Base-by-base conservation (phyloP, 1,284 basidiomycete species). In the Malassezia slooffiae region DNA sequence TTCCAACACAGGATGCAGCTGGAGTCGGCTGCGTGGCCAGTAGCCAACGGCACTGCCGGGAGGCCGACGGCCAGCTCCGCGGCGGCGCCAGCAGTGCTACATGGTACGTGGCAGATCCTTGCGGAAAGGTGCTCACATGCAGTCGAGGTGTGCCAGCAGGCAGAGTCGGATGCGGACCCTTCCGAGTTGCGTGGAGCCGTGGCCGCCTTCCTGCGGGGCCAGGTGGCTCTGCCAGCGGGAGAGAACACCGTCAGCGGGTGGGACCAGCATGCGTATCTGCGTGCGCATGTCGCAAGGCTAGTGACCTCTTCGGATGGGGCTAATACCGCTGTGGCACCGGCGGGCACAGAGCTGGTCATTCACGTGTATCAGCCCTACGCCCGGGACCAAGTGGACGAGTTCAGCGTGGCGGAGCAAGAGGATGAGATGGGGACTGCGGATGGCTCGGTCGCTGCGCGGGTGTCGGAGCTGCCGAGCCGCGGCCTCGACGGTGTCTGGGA, bases 401-500 rank as follows among this genome's bases (percentile, higher is more conserved):
- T 85, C 52, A 76, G 81, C 0, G 81, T 79, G 3, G 65, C 63
- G 4, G 62, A 70, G 9, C 70, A 71, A 24, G 67, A 67, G 58
- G 77, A 74, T 19, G 80, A 81, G 48, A 80, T 81, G 13, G 58
- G 44, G 7, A 44, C 43, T 17, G 26, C 41, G 20, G 55, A 65
- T 27, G 62, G 66, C 45, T 80, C 85, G 0, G 82, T 83, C 70
- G 85, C 90, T 3, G 90, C 88, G 1, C 83, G 77, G 38, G 80
- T 93, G 15, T 80, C 81, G 52, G 83, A 89, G 50, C 75, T 96
- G 24, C 91, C 90, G 1, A 85, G 81, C 48, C 70, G 74, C 46
- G 76, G 75, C 27, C 80, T 85, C 72, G 90, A 96, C 52, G 89
- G 91, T 0, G 72, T 96, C 3, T 97, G 93, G 78, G 74, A 76